Conservation (phyloP, 192 early-diverging fungal genomes). For the Coemansia javaensis region DNA sequence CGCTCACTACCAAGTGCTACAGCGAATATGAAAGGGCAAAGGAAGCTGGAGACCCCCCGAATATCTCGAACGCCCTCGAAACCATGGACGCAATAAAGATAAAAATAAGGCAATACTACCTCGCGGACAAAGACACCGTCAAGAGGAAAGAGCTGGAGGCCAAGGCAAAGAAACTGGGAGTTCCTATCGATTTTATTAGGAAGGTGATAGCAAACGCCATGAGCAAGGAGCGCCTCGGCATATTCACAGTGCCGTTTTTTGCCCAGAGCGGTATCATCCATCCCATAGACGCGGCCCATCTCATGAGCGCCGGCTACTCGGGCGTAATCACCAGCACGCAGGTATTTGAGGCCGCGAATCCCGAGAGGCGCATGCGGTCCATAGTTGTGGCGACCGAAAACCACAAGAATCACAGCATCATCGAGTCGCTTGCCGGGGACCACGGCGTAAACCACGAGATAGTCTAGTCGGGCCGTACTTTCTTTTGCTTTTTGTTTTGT, state of each 20-base stretch:
- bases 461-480: no score
- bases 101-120: no score
- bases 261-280: conserved; percentile 92
- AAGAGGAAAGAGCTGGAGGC: neutral
- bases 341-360: conserved; percentile 85
- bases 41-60: neutral
- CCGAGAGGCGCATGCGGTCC: conserved; percentile 79
- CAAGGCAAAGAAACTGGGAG: neutral
- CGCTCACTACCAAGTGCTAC: neutral
- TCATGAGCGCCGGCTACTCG: conserved; percentile 94
- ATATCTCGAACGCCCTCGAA: neutral
- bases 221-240: no score
- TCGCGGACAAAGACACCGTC: neutral
- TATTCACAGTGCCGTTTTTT: conserved; percentile 97
- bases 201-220: conserved; percentile 15
- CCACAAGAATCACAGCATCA: neutral
- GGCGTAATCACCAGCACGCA: conserved; percentile 91
- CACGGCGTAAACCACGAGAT: no score
- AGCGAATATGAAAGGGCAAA: neutral
- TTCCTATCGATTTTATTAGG: no score
- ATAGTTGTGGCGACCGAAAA: conserved; percentile 78
- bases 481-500: no score
- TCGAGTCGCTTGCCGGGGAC: neutral
- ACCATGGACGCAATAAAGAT: neutral
- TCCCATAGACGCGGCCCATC: conserved; percentile 94